A percentile compares a stretch with the other conserved stretches of the same genome.
phyloP scores from a whole-genome alignment of 176 grass and related monocot species.

The Bolboschoenus planiculmis region DNA sequence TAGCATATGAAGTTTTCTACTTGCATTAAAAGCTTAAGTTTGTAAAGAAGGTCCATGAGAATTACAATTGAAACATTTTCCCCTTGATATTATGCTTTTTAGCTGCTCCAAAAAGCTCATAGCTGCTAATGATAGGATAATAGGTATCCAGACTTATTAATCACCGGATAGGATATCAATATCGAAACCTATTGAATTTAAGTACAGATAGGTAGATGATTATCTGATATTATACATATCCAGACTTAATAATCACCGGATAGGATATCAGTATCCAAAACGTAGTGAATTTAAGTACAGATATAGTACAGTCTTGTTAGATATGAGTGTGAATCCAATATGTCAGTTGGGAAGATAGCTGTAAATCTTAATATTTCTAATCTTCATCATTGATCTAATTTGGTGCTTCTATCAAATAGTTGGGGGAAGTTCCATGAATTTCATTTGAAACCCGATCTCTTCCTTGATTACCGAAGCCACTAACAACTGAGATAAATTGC shows the following conservation, averaged over 20 bases:
- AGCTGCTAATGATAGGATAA: neutral
- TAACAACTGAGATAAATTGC: neutral
- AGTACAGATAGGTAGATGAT: neutral
- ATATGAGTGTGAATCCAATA: neutral
- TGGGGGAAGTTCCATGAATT: neutral
- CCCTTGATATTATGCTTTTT: neutral
- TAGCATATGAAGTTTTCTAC: neutral
- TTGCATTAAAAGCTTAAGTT: neutral
- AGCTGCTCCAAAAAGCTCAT: no score
- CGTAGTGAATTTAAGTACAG: neutral
- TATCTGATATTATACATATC: neutral
- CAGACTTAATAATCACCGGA: neutral
- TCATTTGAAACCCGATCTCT: neutral
- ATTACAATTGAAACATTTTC: neutral
- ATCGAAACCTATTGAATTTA: neutral
- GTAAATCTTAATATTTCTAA: neutral
- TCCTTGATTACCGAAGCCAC: neutral
- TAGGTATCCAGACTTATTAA: neutral
- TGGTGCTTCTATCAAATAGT: neutral
- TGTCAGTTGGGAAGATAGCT: neutral
- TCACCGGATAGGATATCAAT: neutral
- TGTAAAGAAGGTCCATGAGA: neutral
- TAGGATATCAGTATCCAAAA: neutral
- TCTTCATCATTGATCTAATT: neutral
- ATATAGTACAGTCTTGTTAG: neutral